A percentile compares a stretch with the other conserved stretches of the same genome.
These are phyloP conservation scores for Cryomyces minteri DNA, from an alignment of 495 filamentous ascomycete genomes.

Conservation along the genomic window DNA sequence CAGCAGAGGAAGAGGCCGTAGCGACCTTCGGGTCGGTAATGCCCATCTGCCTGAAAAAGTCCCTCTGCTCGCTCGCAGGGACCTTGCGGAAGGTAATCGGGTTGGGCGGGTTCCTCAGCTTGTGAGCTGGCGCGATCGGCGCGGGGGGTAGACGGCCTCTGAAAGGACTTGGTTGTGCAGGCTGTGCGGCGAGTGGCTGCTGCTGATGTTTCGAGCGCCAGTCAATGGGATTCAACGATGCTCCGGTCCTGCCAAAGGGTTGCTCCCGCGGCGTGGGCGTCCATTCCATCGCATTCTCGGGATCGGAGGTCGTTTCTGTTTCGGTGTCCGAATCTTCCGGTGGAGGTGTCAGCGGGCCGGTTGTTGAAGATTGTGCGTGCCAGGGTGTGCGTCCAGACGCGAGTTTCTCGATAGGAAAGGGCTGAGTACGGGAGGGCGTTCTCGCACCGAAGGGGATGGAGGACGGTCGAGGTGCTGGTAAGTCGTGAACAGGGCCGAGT, in stretches of 20 bases:
- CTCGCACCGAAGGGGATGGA: not conserved
- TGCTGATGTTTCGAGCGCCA: not conserved
- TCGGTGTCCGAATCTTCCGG: slow-evolving; percentile 1
- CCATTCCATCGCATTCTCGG: slow-evolving; percentile 61
- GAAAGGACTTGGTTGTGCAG: slow-evolving; percentile 26
- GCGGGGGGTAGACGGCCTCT: slow-evolving; percentile 44
- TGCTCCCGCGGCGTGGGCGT: slow-evolving; percentile 31
- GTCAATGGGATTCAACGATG: not conserved
- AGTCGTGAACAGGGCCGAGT: too few species aligned
- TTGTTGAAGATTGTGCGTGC: not conserved
- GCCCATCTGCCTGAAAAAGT: slow-evolving; percentile 20
- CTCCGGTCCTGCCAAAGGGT: not conserved
- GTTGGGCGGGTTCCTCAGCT: slow-evolving; percentile 39
- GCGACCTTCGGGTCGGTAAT: not conserved
- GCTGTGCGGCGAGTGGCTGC: slow-evolving; percentile 4
- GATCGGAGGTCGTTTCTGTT: slow-evolving; percentile 1
- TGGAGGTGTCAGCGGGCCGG: not conserved
- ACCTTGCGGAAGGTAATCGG: slow-evolving; percentile 26
- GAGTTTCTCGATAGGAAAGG: not conserved
- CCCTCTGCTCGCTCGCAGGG: slow-evolving; percentile 23
- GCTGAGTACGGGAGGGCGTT: not conserved
- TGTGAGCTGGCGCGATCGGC: slow-evolving; percentile 43
- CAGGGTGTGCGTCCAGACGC: not conserved
- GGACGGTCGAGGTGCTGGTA: too few species aligned
- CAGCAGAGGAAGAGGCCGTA: too few species aligned